Conservation (phyloP, 2,329 filamentous ascomycete genomes). For the Phialophora expanda region DNA sequence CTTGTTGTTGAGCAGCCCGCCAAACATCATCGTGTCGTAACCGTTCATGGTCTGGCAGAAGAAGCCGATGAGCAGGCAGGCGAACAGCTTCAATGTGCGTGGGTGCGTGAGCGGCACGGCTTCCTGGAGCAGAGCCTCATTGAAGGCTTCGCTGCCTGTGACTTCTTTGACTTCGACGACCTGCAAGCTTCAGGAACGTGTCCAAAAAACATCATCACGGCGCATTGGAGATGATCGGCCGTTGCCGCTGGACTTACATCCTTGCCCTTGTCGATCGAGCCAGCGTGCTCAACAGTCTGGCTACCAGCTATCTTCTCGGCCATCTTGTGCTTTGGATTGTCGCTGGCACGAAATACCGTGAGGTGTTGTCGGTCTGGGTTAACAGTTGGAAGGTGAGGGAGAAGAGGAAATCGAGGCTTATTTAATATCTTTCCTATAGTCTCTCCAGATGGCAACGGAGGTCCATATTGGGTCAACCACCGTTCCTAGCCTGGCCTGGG, state of each 20-base stretch:
- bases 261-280: slow-evolving; percentile 30
- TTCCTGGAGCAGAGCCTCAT: slow-evolving; percentile 62
- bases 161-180: slow-evolving; percentile 50
- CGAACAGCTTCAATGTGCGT: slow-evolving; percentile 34
- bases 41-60: slow-evolving; percentile 61
- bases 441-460: slow-evolving; percentile 15
- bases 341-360: slow-evolving; percentile 6
- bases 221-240: neutral
- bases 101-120: slow-evolving; percentile 40
- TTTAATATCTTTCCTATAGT: slow-evolving; percentile 16
- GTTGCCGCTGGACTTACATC: slow-evolving; percentile 26
- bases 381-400: neutral
- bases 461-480: slow-evolving; percentile 5
- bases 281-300: slow-evolving; percentile 26
- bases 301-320: slow-evolving; percentile 30
- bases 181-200: slow-evolving; percentile 2
- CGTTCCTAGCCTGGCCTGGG: slow-evolving; percentile 22
- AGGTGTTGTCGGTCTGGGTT: slow-evolving; percentile 20
- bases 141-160: slow-evolving; percentile 59
- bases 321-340: slow-evolving; percentile 21
- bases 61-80: slow-evolving; percentile 44
- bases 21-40: slow-evolving; percentile 64
- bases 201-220: neutral
- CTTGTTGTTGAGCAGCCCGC: slow-evolving; percentile 56
- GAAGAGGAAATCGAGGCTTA: slow-evolving; percentile 5